These are phyloP conservation scores for Rhododendron williamsianum DNA, from an alignment of 148 eudicot species.

Conservation along the genomic window DNA sequence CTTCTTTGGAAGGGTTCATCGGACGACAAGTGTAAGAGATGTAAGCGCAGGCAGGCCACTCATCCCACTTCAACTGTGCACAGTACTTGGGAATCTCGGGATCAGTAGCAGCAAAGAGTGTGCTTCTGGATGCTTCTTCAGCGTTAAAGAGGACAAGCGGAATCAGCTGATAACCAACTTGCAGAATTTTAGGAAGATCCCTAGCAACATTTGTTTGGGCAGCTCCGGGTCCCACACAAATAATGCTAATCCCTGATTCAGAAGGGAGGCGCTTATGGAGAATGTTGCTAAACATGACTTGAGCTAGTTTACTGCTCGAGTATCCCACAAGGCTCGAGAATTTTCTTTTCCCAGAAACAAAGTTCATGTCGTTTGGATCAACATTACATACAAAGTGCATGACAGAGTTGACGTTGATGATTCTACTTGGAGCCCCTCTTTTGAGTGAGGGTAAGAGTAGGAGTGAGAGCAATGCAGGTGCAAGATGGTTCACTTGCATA, in stretches of 20 bases:
- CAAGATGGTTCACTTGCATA: conserved; percentile 37
- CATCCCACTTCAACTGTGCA: conserved; percentile 16
- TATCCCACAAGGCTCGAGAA: conserved; percentile 26
- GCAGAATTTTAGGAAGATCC: conserved; percentile 24
- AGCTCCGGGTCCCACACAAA: conserved; percentile 26
- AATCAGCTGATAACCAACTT: conserved; percentile 10
- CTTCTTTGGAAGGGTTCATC: conserved; percentile 18
- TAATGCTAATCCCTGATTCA: conserved; percentile 12
- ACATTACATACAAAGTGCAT: conserved; percentile 19
- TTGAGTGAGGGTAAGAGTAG: conserved; percentile 31
- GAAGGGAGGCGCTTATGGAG: conserved; percentile 18
- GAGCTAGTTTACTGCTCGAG: conserved; percentile 38
- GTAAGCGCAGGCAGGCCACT: conserved; percentile 21
- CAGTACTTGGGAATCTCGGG: conserved; percentile 19
- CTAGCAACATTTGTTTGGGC: conserved; percentile 29
- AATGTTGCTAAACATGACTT: conserved; percentile 23
- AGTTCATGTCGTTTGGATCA: conserved; percentile 26
- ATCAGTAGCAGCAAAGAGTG: conserved; percentile 24
- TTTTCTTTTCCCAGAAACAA: conserved; percentile 11
- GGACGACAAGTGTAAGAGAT: conserved; percentile 18
- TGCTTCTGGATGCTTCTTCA: conserved; percentile 27
- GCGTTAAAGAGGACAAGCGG: conserved; percentile 18
- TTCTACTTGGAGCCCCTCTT: conserved; percentile 34
- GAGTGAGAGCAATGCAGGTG: conserved; percentile 29
- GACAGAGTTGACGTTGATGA: conserved; percentile 31